These are phyloP conservation scores for Hypomontagnella submonticulosa DNA, from an alignment of 495 filamentous ascomycete genomes.

Conservation along the genomic window DNA sequence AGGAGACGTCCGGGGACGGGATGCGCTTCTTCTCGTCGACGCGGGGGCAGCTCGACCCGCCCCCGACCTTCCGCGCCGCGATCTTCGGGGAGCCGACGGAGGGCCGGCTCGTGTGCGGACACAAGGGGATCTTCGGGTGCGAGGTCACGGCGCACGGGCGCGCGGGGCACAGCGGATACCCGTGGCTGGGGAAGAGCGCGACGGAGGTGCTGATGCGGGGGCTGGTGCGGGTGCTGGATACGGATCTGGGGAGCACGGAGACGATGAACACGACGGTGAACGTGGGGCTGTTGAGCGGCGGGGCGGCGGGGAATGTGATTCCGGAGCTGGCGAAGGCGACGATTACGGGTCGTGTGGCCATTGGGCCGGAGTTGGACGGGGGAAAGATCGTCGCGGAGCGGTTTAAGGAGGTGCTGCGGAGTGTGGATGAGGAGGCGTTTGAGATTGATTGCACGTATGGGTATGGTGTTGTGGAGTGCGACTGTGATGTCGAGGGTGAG, in stretches of 20 bases:
- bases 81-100: conserved; percentile 96
- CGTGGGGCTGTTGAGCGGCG: conserved; percentile 79
- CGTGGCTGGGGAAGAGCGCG: conserved; percentile 82
- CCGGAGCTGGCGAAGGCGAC: conserved; percentile 74
- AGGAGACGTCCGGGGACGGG: conserved; percentile 84
- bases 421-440: conserved; percentile 67
- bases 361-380: conserved; percentile 69
- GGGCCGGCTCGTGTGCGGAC: conserved; percentile 83
- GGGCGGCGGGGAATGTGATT: conserved; percentile 90
- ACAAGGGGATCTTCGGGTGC: conserved; percentile 83
- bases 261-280: conserved; percentile 89
- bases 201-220: conserved; percentile 78
- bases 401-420: conserved; percentile 68
- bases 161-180: conserved; percentile 90
- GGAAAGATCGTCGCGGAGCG: conserved; percentile 61
- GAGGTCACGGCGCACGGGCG: conserved; percentile 73
- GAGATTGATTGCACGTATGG: conserved; percentile 66
- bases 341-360: conserved; percentile 78
- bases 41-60: conserved; percentile 59
- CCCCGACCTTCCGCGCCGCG: conserved; percentile 59
- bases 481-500: conserved; percentile 79
- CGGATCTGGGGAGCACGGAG: conserved; percentile 76
- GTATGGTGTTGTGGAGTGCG: conserved; percentile 80
- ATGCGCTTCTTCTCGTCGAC: conserved; percentile 75
- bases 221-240: conserved; percentile 67